Evolutionary conservation across 805 yeast species (phyloP), one percentile per base, ranked within the genome.

Genomic region (Vanderwaltozyma tropicalis): DNA sequence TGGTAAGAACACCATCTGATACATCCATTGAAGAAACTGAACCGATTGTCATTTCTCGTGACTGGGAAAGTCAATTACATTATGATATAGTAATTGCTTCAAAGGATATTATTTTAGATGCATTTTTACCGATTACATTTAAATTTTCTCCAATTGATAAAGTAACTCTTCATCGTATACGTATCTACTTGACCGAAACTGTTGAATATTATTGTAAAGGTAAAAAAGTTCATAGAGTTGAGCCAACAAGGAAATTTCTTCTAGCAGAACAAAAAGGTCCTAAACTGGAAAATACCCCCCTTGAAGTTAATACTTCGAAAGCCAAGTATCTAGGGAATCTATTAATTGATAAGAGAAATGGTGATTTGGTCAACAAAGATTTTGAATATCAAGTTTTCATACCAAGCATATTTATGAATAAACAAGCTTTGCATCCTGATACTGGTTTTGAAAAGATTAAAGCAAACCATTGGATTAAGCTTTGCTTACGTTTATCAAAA

Each of bases 381-480:
- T 72, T 85, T 44, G 94, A 86, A 51, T 84, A 85, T 55, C 86
- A 83, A 59, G 75, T 87, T n/a, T 81, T 71, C 45, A 80, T 92
- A 17, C 97, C 97, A 2, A 76, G 76, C 43, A 64, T 64, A 35
- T 66, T 85, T 41, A 71, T 71, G 37, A 72, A 71, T 18, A 71
- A 71, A 33, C 70, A 68, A 38, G 68, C 64, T 41, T 60, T 81
- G 21, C 95, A 86, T 50, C 95, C 97, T 1, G 94, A 92, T 59
- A 84, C 96, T 0, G 75, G 84, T 3, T 80, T 71, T 48, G 74
- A 72, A 18, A 78, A 77, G 48, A 86, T 92, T 44, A 88, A 86
- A 61, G 72, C 92, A 6, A 89, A 84, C 51, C 99, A 92, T 62
- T 92, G 98, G 96, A 78, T 92, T 50, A 92, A 92, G 61, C 72